Conservation (phyloP, 192 early-diverging fungal species). For the Piromyces finnis region DNA sequence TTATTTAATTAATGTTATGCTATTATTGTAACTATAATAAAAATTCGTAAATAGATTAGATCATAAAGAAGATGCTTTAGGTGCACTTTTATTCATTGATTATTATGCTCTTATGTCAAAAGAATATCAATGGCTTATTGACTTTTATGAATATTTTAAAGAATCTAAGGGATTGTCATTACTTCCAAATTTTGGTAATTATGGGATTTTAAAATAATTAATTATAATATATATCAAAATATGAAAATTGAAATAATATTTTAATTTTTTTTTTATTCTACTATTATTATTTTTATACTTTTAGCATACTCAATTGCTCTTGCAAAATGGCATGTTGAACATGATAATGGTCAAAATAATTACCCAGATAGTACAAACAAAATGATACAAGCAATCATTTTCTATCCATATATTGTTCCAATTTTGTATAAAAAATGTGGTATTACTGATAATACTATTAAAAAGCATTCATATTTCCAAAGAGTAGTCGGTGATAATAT, state of each 20-base stretch:
- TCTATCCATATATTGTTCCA: background rate
- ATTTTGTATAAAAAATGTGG: background rate
- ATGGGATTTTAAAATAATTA: background rate
- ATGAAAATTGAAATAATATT: constrained; percentile 1
- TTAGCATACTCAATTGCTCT: constrained; percentile 54
- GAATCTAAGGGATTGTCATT: background rate
- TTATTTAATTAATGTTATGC: no score
- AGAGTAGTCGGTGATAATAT: background rate
- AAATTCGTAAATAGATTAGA: constrained; percentile 33
- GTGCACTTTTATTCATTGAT: constrained; percentile 60
- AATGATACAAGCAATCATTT: background rate
- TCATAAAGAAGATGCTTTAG: constrained; percentile 55
- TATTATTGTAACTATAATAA: no score
- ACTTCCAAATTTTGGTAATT: background rate
- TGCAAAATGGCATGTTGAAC: constrained; percentile 58
- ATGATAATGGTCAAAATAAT: constrained; percentile 1
- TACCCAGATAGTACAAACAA: background rate
- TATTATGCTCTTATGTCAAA: constrained; percentile 64
- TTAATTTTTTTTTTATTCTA: constrained; percentile 4
- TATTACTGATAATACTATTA: background rate
- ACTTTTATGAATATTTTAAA: constrained; percentile 5
- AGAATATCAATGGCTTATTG: constrained; percentile 43
- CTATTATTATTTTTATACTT: background rate
- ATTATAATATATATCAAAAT: constrained; percentile 3
- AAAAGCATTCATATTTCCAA: background rate